Conservation (phyloP, 345 rosid genomes). For the Clarkia xantiana region DNA sequence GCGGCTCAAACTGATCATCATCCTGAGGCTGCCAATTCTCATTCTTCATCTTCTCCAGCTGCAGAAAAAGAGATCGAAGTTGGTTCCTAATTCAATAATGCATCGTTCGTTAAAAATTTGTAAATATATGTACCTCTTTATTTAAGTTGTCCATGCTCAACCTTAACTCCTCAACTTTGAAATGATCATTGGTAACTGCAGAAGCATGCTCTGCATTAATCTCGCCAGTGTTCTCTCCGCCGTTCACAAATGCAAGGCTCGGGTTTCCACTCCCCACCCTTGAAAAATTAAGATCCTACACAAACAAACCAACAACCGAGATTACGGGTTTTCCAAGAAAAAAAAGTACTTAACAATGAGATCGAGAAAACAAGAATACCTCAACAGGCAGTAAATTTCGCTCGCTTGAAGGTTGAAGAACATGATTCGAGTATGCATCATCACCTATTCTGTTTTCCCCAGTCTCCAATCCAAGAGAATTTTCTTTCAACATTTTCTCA, state of each 20-base stretch:
- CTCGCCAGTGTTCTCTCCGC: too few species aligned
- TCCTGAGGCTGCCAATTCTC: conserved; percentile 57
- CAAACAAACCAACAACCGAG: too few species aligned
- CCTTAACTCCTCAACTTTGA: conserved; percentile 55
- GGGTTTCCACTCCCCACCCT: conserved; percentile 28
- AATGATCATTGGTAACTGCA: conserved; percentile 36
- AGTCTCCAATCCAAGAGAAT: not conserved
- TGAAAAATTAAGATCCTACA: conserved; percentile 3
- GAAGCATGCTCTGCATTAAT: conserved; percentile 13
- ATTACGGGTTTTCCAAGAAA: too few species aligned
- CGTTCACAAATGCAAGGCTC: conserved; percentile 14
- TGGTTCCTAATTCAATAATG: too few species aligned
- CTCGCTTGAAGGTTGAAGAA: conserved; percentile 13
- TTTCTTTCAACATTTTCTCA: conserved; percentile 4
- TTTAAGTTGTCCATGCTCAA: conserved; percentile 85
- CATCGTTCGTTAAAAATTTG: too few species aligned
- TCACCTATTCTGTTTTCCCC: not conserved
- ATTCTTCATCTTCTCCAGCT: conserved; percentile 93
- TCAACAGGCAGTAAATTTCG: too few species aligned
- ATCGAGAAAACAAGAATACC: too few species aligned
- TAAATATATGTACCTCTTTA: conserved; percentile 48
- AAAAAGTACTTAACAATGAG: too few species aligned
- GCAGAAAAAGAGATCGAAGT: conserved; percentile 7
- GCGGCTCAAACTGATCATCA: conserved; percentile 28
- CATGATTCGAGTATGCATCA: conserved; percentile 13